phyloP scores from a whole-genome alignment of 2,329 filamentous ascomycete species.

The Orbilia brochopaga region DNA sequence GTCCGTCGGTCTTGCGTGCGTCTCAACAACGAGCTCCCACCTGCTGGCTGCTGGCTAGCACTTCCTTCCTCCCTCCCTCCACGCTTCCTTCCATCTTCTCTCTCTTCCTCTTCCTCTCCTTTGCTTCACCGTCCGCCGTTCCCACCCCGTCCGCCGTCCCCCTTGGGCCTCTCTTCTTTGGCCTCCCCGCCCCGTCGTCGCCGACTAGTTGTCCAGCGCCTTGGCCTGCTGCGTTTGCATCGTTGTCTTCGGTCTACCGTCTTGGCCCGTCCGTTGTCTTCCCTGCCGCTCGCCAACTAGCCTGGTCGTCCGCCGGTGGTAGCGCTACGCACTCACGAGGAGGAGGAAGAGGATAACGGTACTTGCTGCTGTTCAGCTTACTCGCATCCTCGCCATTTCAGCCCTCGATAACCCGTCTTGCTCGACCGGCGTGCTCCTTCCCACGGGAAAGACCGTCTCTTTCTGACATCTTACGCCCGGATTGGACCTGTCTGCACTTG shows the following conservation, averaged over 20 bases:
- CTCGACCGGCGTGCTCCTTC: background rate
- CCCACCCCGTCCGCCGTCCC: conserved; percentile 36
- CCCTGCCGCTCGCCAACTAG: conserved; percentile 24
- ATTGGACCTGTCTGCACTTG: background rate
- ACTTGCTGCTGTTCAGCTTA: background rate
- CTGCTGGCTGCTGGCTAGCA: no score
- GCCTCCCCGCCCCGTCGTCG: conserved; percentile 31
- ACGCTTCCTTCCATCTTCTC: conserved; percentile 2
- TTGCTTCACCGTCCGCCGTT: conserved; percentile 33
- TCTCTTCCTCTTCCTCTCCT: conserved; percentile 2
- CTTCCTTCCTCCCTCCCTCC: conserved; percentile 5
- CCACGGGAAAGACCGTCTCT: background rate
- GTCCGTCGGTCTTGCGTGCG: conserved; percentile 3
- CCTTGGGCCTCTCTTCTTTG: conserved; percentile 20
- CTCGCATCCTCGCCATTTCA: background rate
- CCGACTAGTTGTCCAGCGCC: conserved; percentile 42
- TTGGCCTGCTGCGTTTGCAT: conserved; percentile 14
- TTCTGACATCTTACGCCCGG: background rate
- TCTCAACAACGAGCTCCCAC: no score
- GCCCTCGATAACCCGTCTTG: background rate
- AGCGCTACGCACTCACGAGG: background rate
- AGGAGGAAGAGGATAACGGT: background rate
- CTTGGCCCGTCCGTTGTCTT: conserved; percentile 3
- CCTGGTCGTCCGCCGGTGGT: conserved; percentile 30
- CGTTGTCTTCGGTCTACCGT: conserved; percentile 8